Conservation (phyloP, 164 flowering plant species). For the Paratinospora sagittata region DNA sequence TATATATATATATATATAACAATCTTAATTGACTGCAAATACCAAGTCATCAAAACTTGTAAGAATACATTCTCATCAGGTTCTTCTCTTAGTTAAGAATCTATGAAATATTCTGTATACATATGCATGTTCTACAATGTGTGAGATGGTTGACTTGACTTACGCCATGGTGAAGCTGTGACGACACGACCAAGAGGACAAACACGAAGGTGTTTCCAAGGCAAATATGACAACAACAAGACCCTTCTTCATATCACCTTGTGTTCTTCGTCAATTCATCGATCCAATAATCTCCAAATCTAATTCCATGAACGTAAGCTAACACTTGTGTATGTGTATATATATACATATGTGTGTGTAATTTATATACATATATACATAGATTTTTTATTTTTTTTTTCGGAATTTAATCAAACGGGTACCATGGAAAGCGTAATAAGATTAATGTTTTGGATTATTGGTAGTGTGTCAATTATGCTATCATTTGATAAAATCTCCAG, state of each 20-base stretch:
- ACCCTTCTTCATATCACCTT: background rate
- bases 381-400: background rate
- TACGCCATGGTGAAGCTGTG: background rate
- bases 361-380: background rate
- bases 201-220: background rate
- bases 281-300: background rate
- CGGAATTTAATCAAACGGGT: background rate
- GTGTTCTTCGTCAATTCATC: background rate
- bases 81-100: no score
- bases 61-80: no score
- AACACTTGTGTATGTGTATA: background rate
- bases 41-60: no score
- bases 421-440: background rate
- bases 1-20: no score
- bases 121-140: no score
- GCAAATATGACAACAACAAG: background rate
- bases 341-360: background rate
- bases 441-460: background rate
- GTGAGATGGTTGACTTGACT: background rate
- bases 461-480: background rate
- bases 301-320: no score
- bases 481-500: background rate
- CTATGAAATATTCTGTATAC: no score
- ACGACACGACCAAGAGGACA: background rate
- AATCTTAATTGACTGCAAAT: no score